Evolutionary conservation across 305 asterid species (phyloP), one percentile per base, ranked within the genome.

Genomic region (Euphrasia arctica): DNA sequence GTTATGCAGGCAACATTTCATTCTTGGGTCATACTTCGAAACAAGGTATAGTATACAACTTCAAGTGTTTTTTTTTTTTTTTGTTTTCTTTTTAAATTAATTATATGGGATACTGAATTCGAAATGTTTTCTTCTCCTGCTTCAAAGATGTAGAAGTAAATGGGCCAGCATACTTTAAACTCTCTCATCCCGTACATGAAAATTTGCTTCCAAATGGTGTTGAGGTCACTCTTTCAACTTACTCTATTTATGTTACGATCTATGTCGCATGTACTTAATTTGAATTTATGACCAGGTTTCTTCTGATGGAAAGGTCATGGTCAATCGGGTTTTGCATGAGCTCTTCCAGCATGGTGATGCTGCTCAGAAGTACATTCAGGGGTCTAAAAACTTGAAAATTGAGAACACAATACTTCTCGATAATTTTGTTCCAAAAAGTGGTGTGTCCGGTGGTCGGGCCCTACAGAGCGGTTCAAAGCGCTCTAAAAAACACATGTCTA

Each of bases 301-400:
- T 58, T 71, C 86, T 51, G 75, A 85, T 76, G 67, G 81, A 49
- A 78, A 74, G 72, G 45, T 48, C 32, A 43, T 70, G 22, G 87
- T 88, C 57, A 82, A 84, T 64, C 70, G 77, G 68, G 76, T 90
- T 45, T 78, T 92, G 80, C 90, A 85, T 6, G 85, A 93, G 63
- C 88, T 90, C 67, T 79, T 90, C 74, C 97, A 86, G 76, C 85
- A 74, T 67, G 97, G 99, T 47, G 97, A 90, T 79, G 79, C 94
- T 12, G 96, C 95, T 60, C 79, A 84, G 65, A 93, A 93, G 74
- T 87, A 85, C 79, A 76, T 74, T 79, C 90, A 88, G 58, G 96
- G 96, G 63, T 89, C 95, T 31, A 86, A 76, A 74, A 81, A 74
- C 72, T 72, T 85, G 74, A 85, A 82, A 77, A 86, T 85, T 55